phyloP scores from a whole-genome alignment of 2,329 filamentous ascomycete genomes.

The Fusarium sp. region DNA sequence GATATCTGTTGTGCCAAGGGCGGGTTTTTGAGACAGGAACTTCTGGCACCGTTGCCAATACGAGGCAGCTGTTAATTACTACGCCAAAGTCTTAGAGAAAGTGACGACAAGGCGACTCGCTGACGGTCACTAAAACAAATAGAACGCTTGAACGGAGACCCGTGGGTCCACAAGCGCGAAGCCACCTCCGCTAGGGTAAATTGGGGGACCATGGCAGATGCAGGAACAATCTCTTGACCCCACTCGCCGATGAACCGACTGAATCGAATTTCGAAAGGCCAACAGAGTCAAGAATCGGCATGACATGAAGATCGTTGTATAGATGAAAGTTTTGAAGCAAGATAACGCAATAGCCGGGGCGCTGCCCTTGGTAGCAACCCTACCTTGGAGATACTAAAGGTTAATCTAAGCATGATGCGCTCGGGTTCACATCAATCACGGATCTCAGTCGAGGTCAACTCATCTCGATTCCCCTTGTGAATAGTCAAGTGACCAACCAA shows the following conservation, averaged over 20 bases:
- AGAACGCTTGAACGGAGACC: conserved; percentile 1
- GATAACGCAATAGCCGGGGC: not conserved
- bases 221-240: conserved; percentile 47
- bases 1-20: not conserved
- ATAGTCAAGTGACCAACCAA: conserved; percentile 31
- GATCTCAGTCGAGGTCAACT: not conserved
- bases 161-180: conserved; percentile 25
- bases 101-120: conserved; percentile 1
- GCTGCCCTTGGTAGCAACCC: not conserved
- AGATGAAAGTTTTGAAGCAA: not conserved
- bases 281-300: not conserved
- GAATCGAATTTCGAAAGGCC: conserved; percentile 24
- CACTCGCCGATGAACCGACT: conserved; percentile 40
- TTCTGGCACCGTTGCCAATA: not conserved
- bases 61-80: not conserved
- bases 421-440: conserved; percentile 16
- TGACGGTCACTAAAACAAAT: conserved; percentile 27
- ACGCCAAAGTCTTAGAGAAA: conserved; percentile 7
- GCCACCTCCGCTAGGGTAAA: conserved; percentile 35
- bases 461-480: conserved; percentile 15
- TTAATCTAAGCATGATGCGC: not conserved
- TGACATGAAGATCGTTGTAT: conserved; percentile 11
- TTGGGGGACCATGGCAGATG: conserved; percentile 40
- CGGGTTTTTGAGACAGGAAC: not conserved
- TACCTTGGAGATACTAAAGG: not conserved